phyloP scores from a whole-genome alignment of 495 filamentous ascomycete genomes.

The Mytilinidion resinicola region DNA sequence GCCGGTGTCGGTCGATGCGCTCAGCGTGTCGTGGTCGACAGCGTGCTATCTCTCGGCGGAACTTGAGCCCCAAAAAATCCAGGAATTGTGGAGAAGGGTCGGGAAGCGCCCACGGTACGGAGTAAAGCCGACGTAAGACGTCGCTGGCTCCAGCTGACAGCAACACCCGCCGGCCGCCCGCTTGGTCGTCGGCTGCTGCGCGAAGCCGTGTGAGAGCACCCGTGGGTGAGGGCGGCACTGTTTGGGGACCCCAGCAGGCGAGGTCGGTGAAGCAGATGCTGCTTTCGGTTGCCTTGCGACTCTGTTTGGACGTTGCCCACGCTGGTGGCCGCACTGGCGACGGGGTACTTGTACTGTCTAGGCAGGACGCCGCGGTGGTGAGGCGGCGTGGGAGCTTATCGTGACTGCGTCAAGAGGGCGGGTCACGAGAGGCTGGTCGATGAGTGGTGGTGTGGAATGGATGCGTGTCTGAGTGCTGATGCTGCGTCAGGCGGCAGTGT shows the following conservation, averaged over 20 bases:
- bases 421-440: neutral
- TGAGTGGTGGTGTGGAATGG: neutral
- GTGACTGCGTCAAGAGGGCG: slow-evolving; percentile 4
- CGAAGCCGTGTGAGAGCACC: neutral
- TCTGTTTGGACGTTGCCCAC: neutral
- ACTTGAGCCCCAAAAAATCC: slow-evolving; percentile 1
- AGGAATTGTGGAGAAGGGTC: slow-evolving; percentile 14
- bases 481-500: neutral
- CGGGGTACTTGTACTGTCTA: neutral
- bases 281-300: too few relatives aligned
- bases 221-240: neutral
- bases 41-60: slow-evolving; percentile 4
- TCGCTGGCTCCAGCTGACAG: slow-evolving; percentile 1
- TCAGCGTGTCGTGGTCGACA: neutral
- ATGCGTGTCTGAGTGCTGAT: neutral
- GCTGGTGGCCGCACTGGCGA: neutral
- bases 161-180: neutral
- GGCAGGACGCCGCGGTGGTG: neutral
- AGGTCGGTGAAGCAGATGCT: too few relatives aligned
- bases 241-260: too few relatives aligned
- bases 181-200: neutral
- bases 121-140: slow-evolving; percentile 16
- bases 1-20: neutral
- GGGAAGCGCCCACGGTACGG: slow-evolving; percentile 5
- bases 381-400: neutral